These are phyloP conservation scores for Neofusicoccum sp. DNA, from an alignment of 2,329 filamentous ascomycete species.

Conservation along the genomic window DNA sequence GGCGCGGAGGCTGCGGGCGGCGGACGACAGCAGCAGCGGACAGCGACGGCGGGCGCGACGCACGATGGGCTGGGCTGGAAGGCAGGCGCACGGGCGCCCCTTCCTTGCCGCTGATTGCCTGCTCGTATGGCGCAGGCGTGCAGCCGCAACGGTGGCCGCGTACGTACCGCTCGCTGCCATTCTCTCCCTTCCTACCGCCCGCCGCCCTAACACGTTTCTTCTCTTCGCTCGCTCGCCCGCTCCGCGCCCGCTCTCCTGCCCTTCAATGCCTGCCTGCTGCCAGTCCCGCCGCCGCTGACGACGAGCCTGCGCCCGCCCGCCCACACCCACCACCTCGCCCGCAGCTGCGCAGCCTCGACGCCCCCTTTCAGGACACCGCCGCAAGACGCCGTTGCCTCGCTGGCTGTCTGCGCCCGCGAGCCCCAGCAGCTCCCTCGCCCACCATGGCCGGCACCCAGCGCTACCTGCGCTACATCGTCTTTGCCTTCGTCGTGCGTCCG, in stretches of 20 bases:
- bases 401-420: background rate
- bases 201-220: constrained; percentile 7
- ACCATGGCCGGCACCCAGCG: constrained; percentile 70
- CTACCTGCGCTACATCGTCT: constrained; percentile 70
- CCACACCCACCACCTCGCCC: background rate
- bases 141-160: constrained; percentile 9
- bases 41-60: background rate
- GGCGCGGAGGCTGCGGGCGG: background rate
- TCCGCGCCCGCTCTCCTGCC: background rate
- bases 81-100: constrained; percentile 3
- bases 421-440: background rate
- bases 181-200: constrained; percentile 2
- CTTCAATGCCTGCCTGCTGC: constrained; percentile 3
- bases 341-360: background rate
- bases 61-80: constrained; percentile 1
- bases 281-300: background rate
- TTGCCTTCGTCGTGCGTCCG: constrained; percentile 77
- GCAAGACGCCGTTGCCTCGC: background rate
- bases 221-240: background rate
- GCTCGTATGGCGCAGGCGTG: background rate
- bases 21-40: background rate
- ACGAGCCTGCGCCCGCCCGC: background rate
- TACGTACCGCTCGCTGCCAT: background rate
- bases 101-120: constrained; percentile 13
- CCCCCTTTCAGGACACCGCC: constrained; percentile 3